A percentile compares a stretch with the other conserved stretches of the same genome.
These are phyloP conservation scores for Podila horticola DNA, from an alignment of 192 early-diverging fungal genomes.

Conservation along the genomic window DNA sequence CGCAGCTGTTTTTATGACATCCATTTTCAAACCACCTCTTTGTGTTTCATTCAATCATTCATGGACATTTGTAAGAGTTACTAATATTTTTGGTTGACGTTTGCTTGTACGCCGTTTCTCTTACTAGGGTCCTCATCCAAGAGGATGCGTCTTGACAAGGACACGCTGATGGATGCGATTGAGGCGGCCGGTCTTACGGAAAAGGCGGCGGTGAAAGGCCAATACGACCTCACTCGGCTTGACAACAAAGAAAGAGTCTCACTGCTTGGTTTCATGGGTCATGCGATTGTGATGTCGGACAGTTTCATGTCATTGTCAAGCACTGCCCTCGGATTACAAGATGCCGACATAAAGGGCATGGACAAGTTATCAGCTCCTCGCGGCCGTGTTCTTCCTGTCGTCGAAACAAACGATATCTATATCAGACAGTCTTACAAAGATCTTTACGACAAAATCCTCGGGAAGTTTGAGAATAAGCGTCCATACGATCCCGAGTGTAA, in stretches of 20 bases:
- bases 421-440: constrained; percentile 29
- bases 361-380: constrained; percentile 1
- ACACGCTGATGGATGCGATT: constrained; percentile 6
- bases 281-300: neutral
- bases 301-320: neutral
- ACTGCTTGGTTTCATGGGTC: constrained; percentile 16
- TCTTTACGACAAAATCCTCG: constrained; percentile 19
- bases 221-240: constrained; percentile 12
- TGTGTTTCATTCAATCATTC: too few species aligned
- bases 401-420: constrained; percentile 20
- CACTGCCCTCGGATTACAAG: neutral
- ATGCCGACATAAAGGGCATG: constrained; percentile 3
- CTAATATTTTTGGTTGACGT: too few species aligned
- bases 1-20: neutral
- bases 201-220: constrained; percentile 18
- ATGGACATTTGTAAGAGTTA: neutral
- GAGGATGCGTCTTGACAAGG: constrained; percentile 1
- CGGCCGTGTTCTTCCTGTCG: constrained; percentile 19
- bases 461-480: neutral
- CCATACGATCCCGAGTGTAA: neutral
- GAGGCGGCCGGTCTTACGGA: too few species aligned
- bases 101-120: neutral
- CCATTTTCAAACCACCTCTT: too few species aligned
- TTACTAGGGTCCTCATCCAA: constrained; percentile 13
- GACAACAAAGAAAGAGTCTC: constrained; percentile 22